Evolutionary conservation across 805 yeast species (phyloP), one percentile per base, ranked within the genome.

Genomic region (Schwanniomyces sp.): DNA sequence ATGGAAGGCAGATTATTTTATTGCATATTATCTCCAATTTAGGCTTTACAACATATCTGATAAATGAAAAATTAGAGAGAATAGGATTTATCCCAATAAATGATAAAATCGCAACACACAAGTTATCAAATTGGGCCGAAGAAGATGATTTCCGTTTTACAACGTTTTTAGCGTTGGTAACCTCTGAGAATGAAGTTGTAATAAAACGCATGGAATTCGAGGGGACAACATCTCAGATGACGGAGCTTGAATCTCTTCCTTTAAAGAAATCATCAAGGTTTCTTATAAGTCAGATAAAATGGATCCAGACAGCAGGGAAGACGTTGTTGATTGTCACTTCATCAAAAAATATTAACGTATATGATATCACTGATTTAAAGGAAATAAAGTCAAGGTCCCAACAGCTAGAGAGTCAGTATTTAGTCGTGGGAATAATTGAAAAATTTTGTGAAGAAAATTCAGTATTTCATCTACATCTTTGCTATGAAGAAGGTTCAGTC

Each of bases 401-500:
- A 12, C 14, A 32, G 7, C 25, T 47, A 14, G n/a, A 29, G 11
- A 44, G 25, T 16, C 24, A n/a, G 8, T 30, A 34, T 14, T 36
- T 40, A 25, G 40, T 44, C 1, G 29, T 46, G 11, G 45, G 43
- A 2, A 36, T 40, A 4, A 44, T 49, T 29, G 47, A 40, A 9
- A 45, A 29, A 5, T 27, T 11, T 7, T 44, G 39, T 9, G 36
- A 36, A 12, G 30, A 41, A 3, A 26, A 26, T 8, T 16, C 11
- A 2, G 30, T 10, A 5, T 32, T 57, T 18, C 44, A 43, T 7
- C 25, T 58, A 2, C 50, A 52, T 4, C 24, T 62, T 8, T 41
- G 57, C 4, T 58, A 41, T 40, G 65, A 61, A 40, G 48, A 53
- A 42, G 66, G 66, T 2, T 44, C 41, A 8, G 59, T 63, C 34